phyloP scores from a whole-genome alignment of 2,329 filamentous ascomycete species.

The Sarocladiaceae sp. region DNA sequence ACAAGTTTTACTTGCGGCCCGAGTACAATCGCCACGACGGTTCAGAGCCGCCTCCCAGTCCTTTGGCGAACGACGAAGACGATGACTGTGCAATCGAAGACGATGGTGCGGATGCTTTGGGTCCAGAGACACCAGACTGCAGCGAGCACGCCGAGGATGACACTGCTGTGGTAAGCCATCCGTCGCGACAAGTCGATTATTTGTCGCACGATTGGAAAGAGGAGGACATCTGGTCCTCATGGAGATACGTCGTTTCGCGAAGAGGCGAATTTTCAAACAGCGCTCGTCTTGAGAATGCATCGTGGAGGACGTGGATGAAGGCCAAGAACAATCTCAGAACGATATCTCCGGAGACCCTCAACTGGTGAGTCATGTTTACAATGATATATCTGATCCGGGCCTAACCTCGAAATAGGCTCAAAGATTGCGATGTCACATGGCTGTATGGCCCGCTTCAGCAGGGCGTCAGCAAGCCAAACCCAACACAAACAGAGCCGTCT shows the following conservation, averaged over 20 bases:
- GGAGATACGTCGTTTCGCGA: slow-evolving; percentile 86
- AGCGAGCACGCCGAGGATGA: slow-evolving; percentile 71
- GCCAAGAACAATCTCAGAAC: slow-evolving; percentile 82
- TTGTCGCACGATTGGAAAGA: slow-evolving; percentile 90
- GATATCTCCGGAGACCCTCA: slow-evolving; percentile 84
- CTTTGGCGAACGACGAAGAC: slow-evolving; percentile 45
- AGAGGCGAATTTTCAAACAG: slow-evolving; percentile 76
- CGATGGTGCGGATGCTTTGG: slow-evolving; percentile 47
- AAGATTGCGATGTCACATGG: slow-evolving; percentile 97
- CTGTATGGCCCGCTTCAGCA: slow-evolving; percentile 84
- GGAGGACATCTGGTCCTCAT: slow-evolving; percentile 96
- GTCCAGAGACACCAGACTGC: slow-evolving; percentile 53
- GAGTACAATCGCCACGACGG: slow-evolving; percentile 29
- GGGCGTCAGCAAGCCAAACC: slow-evolving; percentile 35
- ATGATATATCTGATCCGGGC: no score
- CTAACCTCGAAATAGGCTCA: slow-evolving; percentile 83
- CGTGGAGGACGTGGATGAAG: slow-evolving; percentile 96
- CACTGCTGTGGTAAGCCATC: slow-evolving; percentile 66
- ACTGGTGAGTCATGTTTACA: slow-evolving; percentile 78
- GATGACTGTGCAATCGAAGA: slow-evolving; percentile 50
- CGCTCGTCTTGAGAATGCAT: slow-evolving; percentile 86
- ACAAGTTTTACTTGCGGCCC: slow-evolving; percentile 37
- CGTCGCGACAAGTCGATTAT: slow-evolving; percentile 90
- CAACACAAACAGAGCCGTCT: slow-evolving; percentile 26
- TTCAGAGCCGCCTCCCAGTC: slow-evolving; percentile 47